Conservation (phyloP, 2,329 filamentous ascomycete species). For the Aaosphaeria pasadenensis region DNA sequence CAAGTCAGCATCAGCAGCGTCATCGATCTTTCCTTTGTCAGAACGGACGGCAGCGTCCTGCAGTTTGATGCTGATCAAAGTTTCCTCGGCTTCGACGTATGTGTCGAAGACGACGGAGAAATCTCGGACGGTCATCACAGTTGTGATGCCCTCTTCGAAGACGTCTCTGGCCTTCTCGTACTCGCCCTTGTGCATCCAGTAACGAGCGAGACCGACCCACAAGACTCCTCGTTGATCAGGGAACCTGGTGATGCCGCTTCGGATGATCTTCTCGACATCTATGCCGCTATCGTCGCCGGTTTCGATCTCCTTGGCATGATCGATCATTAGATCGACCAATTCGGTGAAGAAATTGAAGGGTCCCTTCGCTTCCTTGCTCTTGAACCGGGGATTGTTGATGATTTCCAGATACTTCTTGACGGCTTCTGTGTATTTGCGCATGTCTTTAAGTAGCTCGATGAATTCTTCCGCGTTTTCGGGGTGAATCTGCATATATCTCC, state of each 20-base stretch:
- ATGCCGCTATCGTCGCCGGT: conserved; percentile 78
- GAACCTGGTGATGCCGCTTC: conserved; percentile 87
- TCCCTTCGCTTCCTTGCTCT: conserved; percentile 89
- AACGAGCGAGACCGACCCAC: conserved; percentile 92
- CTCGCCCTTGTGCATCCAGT: conserved; percentile 90
- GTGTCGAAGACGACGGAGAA: conserved; percentile 96
- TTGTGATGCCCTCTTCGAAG: conserved; percentile 94
- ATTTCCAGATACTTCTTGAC: conserved; percentile 88
- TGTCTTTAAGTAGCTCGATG: conserved; percentile 80
- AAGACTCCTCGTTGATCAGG: conserved; percentile 91
- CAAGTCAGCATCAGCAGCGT: conserved; percentile 86
- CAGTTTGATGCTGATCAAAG: conserved; percentile 87
- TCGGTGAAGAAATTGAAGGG: conserved; percentile 97
- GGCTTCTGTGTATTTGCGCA: conserved; percentile 84
- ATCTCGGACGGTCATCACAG: conserved; percentile 97
- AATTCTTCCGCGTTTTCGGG: conserved; percentile 95
- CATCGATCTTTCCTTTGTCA: conserved; percentile 73
- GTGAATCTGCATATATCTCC: conserved; percentile 94
- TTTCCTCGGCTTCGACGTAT: conserved; percentile 96
- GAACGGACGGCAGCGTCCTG: conserved; percentile 77
- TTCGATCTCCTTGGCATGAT: conserved; percentile 82
- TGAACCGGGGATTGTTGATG: conserved; percentile 84
- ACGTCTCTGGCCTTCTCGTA: conserved; percentile 91
- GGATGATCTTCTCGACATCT: conserved; percentile 86
- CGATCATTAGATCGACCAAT: conserved; percentile 92